Evolutionary conservation across 345 rosid species (phyloP), one percentile per base, ranked within the genome.

Genomic region (Garcia nutans): DNA sequence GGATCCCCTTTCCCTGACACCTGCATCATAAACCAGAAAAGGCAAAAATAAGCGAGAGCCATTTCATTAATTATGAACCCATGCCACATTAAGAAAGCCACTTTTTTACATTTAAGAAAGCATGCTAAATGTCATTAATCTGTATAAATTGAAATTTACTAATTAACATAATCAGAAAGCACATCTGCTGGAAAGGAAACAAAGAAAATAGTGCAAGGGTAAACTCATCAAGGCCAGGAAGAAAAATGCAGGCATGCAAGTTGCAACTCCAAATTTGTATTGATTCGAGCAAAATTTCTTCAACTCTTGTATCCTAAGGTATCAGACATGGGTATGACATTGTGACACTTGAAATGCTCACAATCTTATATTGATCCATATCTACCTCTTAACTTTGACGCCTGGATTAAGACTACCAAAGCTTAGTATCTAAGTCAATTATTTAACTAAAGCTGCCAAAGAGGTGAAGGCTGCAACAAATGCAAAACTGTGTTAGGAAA

Each of bases 1-100:
- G 74, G 74, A 68, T 49, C 78, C 72, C 76, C 84, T 65, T 76
- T 81, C 47, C 86, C 83, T 2, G 87, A 80, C 49, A 88, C 85
- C 91, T 88, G 80, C 33, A 75, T 50, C 61, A 78, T 2, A 70
- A 49, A 68, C 56, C 65, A 41, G 57, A 61, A 66, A 60, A 45
- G 60, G 12, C 44, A 37, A 56, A 3, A 70, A 31, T 37, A 4
- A 54, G 0, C 59, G 8, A 60, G 1, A 16, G 19, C 17, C 1
- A 62, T 49, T 28, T 31, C 41, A 26, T 15, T 12, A 37, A 19
- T 59, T 61, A 55, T 65, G 49, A 61, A 56, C 12, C 37, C 9
- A 17, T 8, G 0, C 55, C 31, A 20, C 26, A 31, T 54, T 8
- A 50, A 68, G 37, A 50, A 50, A 28, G 42, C 12, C 54, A 15